Percentiles rank a stretch among this genome's conserved stretches.
Conservation (phyloP, 78 protist species). For the Speleostelium caveatum region DNA sequence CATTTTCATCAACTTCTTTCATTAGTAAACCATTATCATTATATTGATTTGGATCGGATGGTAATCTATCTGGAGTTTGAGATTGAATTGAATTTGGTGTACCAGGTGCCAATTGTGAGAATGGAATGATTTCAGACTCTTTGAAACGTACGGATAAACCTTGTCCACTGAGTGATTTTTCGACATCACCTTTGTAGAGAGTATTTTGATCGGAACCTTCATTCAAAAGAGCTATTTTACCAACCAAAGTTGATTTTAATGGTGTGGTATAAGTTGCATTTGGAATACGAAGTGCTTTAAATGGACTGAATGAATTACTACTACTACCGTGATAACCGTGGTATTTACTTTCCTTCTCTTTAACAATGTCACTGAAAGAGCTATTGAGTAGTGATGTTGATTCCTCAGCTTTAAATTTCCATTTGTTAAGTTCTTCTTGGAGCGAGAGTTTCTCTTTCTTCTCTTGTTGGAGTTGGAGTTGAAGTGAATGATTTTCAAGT, state of each 20-base stretch:
- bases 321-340: not conserved
- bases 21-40: conserved; percentile 31
- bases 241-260: not conserved
- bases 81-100: conserved; percentile 19
- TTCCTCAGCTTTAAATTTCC: conserved; percentile 21
- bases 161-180: conserved; percentile 30
- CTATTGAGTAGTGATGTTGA: conserved; percentile 10
- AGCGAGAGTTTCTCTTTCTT: conserved; percentile 37
- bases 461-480: conserved; percentile 13
- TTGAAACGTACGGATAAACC: conserved; percentile 30
- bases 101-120: conserved; percentile 15
- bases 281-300: not conserved
- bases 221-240: conserved; percentile 43
- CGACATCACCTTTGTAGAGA: conserved; percentile 48
- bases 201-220: conserved; percentile 17
- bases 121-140: conserved; percentile 32
- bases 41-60: conserved; percentile 36
- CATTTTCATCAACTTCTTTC: conserved; percentile 33
- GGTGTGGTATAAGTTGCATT: conserved; percentile 15
- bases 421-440: conserved; percentile 31
- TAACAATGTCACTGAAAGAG: conserved; percentile 2
- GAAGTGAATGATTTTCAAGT: not conserved
- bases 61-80: conserved; percentile 29
- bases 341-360: conserved; percentile 3
- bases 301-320: conserved; percentile 1